Evolutionary conservation across 495 filamentous ascomycete species (phyloP), one percentile per base, ranked within the genome.

Genomic region (Letharia columbiana): DNA sequence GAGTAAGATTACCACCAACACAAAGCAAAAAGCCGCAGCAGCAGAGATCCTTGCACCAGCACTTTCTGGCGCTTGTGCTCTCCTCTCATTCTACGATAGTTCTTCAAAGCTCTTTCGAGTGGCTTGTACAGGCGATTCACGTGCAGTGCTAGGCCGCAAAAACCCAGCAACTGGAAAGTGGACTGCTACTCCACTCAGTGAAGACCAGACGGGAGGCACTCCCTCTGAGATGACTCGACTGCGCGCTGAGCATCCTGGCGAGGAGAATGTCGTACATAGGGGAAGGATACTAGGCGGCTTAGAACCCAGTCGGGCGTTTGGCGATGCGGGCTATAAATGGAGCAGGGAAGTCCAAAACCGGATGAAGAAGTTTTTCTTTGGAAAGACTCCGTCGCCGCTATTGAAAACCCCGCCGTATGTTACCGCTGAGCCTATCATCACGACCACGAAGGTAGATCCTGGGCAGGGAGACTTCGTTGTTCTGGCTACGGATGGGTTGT

Each of bases 271-370:
- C 5, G 86, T 94, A 20, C 80, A 84, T 4, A 91, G 94, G 68
- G 95, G 95, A 1, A 87, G 95, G 56, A 89, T 99, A 23, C 83
- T 99, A 2, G 94, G 94, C 18, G 88, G 91, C 45, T 79, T 99
- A 23, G 94, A 98, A 74, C 95, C 95, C 2, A 90, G 87, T 59
- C 86, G 95, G 58, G 92, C 95, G 0, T 99, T 99, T 71, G 95
- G 95, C 42, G 95, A 99, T 74, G 91, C 95, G 1, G 84, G 86
- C 71, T 99, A 98, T 80, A 99, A 99, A 76, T 99, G 95, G 95
- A 89, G 81, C 56, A 81, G 82, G 45, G 91, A 96, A 63, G 85
- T 89, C 11, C 89, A 93, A 68, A 84, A 91, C 11, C 85, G 86
- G 68, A 84, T 99, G 68, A 91, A 90, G 75, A 79, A 77, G 42